Base-by-base conservation (phyloP, 805 yeast species). In the Schwanniomyces sp. region DNA sequence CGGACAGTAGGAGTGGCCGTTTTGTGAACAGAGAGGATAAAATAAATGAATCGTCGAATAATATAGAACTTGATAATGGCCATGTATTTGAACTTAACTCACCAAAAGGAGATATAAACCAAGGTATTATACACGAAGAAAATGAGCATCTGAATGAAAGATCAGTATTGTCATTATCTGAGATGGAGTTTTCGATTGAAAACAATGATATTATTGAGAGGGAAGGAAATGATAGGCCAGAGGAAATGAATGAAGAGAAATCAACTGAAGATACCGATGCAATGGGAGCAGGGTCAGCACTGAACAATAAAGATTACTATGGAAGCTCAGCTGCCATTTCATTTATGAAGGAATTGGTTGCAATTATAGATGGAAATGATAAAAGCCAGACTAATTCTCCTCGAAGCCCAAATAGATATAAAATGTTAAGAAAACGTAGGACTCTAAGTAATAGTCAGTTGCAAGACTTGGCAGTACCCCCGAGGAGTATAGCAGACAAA, bases 401-500 rank as follows among this genome's bases (percentile, higher is more conserved):
- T 9, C 21, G 17, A 7, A 16, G 21, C 8, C 18, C 36, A 14
- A 16, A 17, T 17, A 26, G 32, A 34, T 50, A 50, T 30, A 44
- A 30, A 9, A 50, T 50, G 53, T 48, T 49, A 9, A 16, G 53
- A 12, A 44, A 40, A 18, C 46, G 44, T 21, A 43, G 32, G 7
- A 17, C 26, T 7, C 11, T 18, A 4, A 30, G 24, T 21, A 43
- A 17, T 26, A 30, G 49, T 25, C 36, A 32, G 36, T 27, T 43
- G n/a, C 24, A 41, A 14, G 52, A 48, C 5, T 40, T 50, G 6
- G 49, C 41, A 2, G 36, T 49, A 14, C 64, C 64, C 4, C 59
- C 61, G 25, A 46, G 57, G 41, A 43, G 46, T 7, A 34, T 56
- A 6, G 64, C 64, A 9, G 64, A 59, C 42, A 44, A 43, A 9